These are phyloP conservation scores for Teratosphaeria nubilosa DNA, from an alignment of 2,329 filamentous ascomycete genomes.

Conservation along the genomic window DNA sequence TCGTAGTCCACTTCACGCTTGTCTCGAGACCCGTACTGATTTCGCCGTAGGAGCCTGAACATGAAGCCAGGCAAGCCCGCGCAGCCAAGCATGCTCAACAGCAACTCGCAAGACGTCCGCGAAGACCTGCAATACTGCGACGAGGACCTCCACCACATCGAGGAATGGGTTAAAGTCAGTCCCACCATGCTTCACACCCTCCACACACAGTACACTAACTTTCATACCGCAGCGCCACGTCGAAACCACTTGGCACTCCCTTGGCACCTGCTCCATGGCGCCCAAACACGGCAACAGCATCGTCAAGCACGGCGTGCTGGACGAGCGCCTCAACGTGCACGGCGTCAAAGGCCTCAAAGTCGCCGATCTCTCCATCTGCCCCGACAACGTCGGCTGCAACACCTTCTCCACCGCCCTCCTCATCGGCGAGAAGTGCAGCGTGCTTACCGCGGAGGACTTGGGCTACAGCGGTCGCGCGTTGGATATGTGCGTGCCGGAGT, in stretches of 20 bases:
- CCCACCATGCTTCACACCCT: slow-evolving; percentile 16
- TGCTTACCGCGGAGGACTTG: slow-evolving; percentile 61
- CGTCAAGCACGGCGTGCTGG: slow-evolving; percentile 68
- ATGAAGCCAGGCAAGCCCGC: slow-evolving; percentile 46
- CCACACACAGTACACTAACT: not conserved
- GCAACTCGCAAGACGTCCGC: slow-evolving; percentile 50
- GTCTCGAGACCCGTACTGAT: not conserved
- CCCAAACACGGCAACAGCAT: slow-evolving; percentile 67
- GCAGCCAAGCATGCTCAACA: slow-evolving; percentile 47
- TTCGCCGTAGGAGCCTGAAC: slow-evolving; percentile 47
- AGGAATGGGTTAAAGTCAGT: slow-evolving; percentile 58
- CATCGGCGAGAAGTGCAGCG: slow-evolving; percentile 65
- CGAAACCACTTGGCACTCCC: slow-evolving; percentile 64
- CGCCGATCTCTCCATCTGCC: slow-evolving; percentile 65
- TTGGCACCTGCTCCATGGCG: slow-evolving; percentile 65
- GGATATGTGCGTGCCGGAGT: slow-evolving; percentile 60
- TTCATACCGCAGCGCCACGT: slow-evolving; percentile 49
- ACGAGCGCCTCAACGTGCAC: slow-evolving; percentile 68
- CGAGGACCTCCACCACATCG: slow-evolving; percentile 53
- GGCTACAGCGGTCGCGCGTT: slow-evolving; percentile 63
- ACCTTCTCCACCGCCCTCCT: slow-evolving; percentile 60
- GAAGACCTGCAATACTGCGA: slow-evolving; percentile 57
- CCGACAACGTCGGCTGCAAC: slow-evolving; percentile 60
- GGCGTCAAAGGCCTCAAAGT: slow-evolving; percentile 70
- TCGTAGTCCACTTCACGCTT: not conserved